Conservation (phyloP, 2,329 filamentous ascomycete genomes). For the Colletotrichum eleusines region DNA sequence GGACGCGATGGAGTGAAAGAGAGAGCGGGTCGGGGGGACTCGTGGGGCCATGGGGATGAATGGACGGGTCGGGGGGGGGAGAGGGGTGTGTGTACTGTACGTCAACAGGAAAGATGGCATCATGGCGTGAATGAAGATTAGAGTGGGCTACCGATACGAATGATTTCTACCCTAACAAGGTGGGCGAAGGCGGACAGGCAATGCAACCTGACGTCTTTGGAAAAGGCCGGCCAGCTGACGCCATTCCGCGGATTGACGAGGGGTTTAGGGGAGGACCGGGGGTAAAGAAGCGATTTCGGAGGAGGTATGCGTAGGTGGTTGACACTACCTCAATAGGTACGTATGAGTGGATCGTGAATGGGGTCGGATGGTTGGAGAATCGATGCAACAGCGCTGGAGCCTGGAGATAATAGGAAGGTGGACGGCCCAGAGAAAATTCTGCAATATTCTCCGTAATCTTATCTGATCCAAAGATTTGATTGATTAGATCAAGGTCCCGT, state of each 20-base stretch:
- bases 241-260: constrained; percentile 19
- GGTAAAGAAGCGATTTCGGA: constrained; percentile 19
- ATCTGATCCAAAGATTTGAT: constrained; percentile 42
- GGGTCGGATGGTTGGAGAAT: constrained; percentile 20
- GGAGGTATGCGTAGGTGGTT: not conserved
- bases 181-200: constrained; percentile 14
- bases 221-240: constrained; percentile 19
- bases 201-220: constrained; percentile 38
- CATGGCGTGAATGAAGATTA: constrained; percentile 16
- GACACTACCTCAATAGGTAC: not conserved
- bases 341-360: not conserved
- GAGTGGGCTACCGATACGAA: constrained; percentile 15
- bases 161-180: not conserved
- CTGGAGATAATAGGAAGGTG: constrained; percentile 19
- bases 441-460: constrained; percentile 39
- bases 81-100: not conserved
- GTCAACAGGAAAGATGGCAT: not conserved
- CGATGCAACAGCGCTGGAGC: constrained; percentile 10
- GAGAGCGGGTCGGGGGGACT: not conserved
- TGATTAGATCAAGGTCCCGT: constrained; percentile 40
- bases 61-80: not conserved
- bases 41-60: constrained; percentile 10
- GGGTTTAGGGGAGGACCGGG: constrained; percentile 13
- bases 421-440: constrained; percentile 24
- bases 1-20: not conserved